phyloP scores from a whole-genome alignment of 2,329 filamentous ascomycete genomes.

The Paecilomyces niveus region DNA sequence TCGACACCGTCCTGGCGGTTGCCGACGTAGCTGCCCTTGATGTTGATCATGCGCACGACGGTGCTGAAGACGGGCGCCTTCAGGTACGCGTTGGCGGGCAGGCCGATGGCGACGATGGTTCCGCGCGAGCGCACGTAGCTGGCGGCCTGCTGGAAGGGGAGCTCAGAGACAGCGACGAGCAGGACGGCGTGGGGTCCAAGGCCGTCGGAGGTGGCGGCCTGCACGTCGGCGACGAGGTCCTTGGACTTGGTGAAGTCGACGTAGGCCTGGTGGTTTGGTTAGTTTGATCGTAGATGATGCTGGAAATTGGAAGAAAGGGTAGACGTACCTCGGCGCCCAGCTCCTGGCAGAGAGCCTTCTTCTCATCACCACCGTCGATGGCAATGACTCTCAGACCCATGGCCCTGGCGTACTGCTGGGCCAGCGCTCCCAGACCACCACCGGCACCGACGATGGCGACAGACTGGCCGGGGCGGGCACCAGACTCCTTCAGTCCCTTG shows the following conservation, averaged over 20 bases:
- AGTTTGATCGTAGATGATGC: background rate
- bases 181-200: constrained; percentile 82
- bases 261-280: constrained; percentile 43
- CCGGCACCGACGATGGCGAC: constrained; percentile 83
- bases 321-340: constrained; percentile 56
- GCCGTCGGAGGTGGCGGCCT: constrained; percentile 70
- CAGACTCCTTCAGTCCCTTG: constrained; percentile 81
- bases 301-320: background rate
- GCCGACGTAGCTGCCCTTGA: constrained; percentile 90
- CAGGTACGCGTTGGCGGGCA: constrained; percentile 73
- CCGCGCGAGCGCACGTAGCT: constrained; percentile 79
- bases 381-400: constrained; percentile 78
- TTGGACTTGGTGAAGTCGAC: constrained; percentile 73
- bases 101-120: constrained; percentile 78
- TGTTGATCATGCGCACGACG: constrained; percentile 82
- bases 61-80: constrained; percentile 82
- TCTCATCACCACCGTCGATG: constrained; percentile 77
- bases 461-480: constrained; percentile 63
- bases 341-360: constrained; percentile 57
- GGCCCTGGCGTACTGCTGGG: constrained; percentile 81
- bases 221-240: constrained; percentile 78
- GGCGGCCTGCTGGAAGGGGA: constrained; percentile 91
- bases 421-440: constrained; percentile 72
- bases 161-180: constrained; percentile 78
- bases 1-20: constrained; percentile 83